Evolutionary conservation across 768 basidiomycete genomes (phyloP), one percentile per base, ranked within the genome.

Genomic region (Collybiopsis confluens): DNA sequence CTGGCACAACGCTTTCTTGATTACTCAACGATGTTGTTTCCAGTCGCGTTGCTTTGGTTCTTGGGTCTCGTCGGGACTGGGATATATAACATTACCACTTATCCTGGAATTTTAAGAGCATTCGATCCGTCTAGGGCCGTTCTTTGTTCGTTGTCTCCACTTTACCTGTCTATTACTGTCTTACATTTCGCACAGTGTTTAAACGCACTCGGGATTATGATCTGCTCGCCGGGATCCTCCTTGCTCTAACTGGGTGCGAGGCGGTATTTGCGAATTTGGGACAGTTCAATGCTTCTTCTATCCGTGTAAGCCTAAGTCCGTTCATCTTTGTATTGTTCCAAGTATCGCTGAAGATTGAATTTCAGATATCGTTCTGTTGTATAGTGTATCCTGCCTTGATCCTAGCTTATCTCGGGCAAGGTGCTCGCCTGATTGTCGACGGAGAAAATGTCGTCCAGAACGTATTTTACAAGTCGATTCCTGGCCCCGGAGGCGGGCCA

Each of bases 401-500:
- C 1, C 71, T 89, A 0, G 80, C 82, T 5, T 89, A 89, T 61
- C 78, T 89, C 16, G 87, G 86, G 1, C 86, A 89, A 66, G 86
- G 86, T 13, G 81, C 86, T 10, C 72, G 77, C 2, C 67, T 89
- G 35, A 79, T 87, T 55, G 52, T 58, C 2, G 74, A 82, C 53
- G 79, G 80, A 4, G 74, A 75, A 23, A 58, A 41, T 0, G 76
- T 85, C 18, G 59, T 88, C 3, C 11, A 58, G 0, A 83, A 84
- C 57, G 66, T 86, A 2, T 88, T 89, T 64, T 88, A 86, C 68
- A 68, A 70, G 1, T 73, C 81, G 2, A 87, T 89, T 43, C 86
- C 86, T 0, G 86, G 85, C 1, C 65, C 71, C 0, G 53, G 55
- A 3, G 76, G 77, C 51, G 81, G 83, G 0, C 68, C 71, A 0